Evolutionary conservation across 2,329 filamentous ascomycete species (phyloP).

Genomic region (Fusarium avenaceum): DNA sequence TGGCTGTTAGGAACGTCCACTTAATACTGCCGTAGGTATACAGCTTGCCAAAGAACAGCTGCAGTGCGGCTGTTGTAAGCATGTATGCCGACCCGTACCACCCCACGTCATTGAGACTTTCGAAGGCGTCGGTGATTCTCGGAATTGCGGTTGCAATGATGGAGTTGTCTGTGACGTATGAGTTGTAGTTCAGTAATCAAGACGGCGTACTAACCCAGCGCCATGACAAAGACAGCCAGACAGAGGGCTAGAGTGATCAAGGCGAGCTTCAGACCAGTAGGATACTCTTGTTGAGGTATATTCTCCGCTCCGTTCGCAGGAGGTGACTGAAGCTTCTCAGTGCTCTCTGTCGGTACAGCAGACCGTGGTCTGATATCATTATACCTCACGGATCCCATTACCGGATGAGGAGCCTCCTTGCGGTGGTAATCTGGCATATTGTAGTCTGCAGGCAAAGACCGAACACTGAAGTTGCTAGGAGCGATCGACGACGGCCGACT

Average conservation of each 20-base stretch:
- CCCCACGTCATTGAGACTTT: slow-evolving; percentile 61
- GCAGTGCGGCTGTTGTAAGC: slow-evolving; percentile 58
- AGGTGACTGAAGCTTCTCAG: slow-evolving; percentile 47
- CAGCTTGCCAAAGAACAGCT: slow-evolving; percentile 58
- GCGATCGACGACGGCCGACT: slow-evolving; percentile 44
- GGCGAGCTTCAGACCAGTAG: slow-evolving; percentile 46
- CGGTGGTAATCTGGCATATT: slow-evolving; percentile 26
- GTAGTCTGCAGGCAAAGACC: slow-evolving; percentile 38
- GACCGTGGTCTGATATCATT: slow-evolving; percentile 40
- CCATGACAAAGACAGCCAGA: slow-evolving; percentile 58
- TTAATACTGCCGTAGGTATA: slow-evolving; percentile 63
- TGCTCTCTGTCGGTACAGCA: slow-evolving; percentile 43
- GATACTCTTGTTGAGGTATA: slow-evolving; percentile 38
- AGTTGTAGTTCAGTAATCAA: neutral
- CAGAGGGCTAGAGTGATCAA: slow-evolving; percentile 57
- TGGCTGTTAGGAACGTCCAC: slow-evolving; percentile 55
- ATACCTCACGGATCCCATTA: slow-evolving; percentile 45
- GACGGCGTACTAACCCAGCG: slow-evolving; percentile 50
- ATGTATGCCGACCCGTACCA: slow-evolving; percentile 64
- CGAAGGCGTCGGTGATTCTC: slow-evolving; percentile 59
- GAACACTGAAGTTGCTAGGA: slow-evolving; percentile 42
- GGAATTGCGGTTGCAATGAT: slow-evolving; percentile 62
- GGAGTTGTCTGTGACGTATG: slow-evolving; percentile 51
- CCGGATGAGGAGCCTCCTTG: slow-evolving; percentile 38
- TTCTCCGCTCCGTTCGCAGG: neutral